These are phyloP conservation scores for Fusarium albosuccineum DNA, from an alignment of 2,329 filamentous ascomycete genomes.

Conservation along the genomic window DNA sequence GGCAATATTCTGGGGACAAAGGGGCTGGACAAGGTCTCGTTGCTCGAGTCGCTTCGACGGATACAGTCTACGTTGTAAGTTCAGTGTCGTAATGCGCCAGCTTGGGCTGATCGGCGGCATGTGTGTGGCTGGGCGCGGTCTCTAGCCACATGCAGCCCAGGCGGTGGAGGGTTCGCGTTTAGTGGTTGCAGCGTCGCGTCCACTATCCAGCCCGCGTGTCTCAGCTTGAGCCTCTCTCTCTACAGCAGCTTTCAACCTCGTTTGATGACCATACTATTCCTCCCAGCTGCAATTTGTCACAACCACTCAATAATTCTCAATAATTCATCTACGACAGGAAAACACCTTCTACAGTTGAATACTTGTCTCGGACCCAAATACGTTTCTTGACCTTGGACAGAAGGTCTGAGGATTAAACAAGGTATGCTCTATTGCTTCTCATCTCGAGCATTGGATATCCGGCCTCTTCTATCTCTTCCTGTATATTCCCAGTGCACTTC, in stretches of 20 bases:
- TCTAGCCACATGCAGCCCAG: conserved; percentile 20
- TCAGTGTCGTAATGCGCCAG: conserved; percentile 31
- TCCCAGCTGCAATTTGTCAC: background rate
- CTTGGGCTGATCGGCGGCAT: conserved; percentile 30
- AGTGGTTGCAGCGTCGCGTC: conserved; percentile 48
- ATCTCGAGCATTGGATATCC: too few species aligned
- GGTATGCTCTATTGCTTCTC: conserved; percentile 9
- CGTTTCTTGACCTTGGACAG: conserved; percentile 3
- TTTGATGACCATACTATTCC: background rate
- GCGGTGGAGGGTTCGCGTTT: conserved; percentile 39
- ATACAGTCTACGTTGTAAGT: conserved; percentile 19
- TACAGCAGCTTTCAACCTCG: conserved; percentile 10
- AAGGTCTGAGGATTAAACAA: conserved; percentile 1
- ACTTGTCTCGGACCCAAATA: background rate
- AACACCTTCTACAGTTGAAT: too few species aligned
- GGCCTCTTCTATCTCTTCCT: too few species aligned
- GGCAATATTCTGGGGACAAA: background rate
- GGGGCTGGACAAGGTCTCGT: background rate
- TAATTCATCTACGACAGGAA: too few species aligned
- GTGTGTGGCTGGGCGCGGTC: conserved; percentile 43
- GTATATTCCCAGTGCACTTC: too few species aligned
- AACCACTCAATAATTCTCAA: background rate
- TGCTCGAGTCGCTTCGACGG: conserved; percentile 13
- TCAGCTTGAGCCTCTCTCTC: background rate
- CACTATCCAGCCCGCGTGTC: conserved; percentile 13